phyloP scores from a whole-genome alignment of 176 grass and related monocot genomes.

The Aegilops umbellulata region DNA sequence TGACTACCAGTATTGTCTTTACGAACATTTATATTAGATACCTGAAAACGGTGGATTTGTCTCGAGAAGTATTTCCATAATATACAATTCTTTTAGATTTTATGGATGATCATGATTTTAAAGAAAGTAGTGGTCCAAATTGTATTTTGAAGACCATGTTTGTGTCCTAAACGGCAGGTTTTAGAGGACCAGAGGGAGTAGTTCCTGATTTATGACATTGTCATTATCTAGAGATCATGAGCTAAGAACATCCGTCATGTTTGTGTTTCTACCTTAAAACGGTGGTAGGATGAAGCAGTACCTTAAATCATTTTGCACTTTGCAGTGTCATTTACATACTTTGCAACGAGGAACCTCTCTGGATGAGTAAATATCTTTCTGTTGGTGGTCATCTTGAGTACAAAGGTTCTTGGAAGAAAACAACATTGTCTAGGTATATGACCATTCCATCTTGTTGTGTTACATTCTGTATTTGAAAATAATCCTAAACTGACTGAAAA shows the following conservation, averaged over 20 bases:
- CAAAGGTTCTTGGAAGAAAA: constrained; percentile 82
- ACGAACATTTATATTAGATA: not conserved
- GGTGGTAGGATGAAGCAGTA: not conserved
- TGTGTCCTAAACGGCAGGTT: not conserved
- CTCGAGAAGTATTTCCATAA: not conserved
- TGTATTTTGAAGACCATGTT: not conserved
- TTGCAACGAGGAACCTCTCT: constrained; percentile 97
- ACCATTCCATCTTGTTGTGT: not conserved
- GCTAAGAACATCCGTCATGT: not conserved
- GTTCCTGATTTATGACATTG: not conserved
- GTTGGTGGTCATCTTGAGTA: constrained; percentile 76
- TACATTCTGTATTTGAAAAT: not conserved
- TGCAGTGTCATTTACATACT: constrained; percentile 92
- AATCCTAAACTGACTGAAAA: not conserved
- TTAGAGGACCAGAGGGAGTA: not conserved
- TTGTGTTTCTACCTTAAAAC: no score
- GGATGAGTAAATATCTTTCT: constrained; percentile 96
- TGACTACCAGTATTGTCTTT: not conserved
- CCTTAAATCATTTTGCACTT: constrained; percentile 21
- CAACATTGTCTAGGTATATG: constrained; percentile 60
- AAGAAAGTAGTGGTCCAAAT: not conserved
- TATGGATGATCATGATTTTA: not conserved
- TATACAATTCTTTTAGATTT: not conserved
- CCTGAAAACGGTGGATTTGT: not conserved
- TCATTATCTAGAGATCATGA: constrained; percentile 4